A percentile compares a stretch with the other conserved stretches of the same genome.
phyloP scores from a whole-genome alignment of 192 early-diverging fungal species.

The Mortierella claussenii region DNA sequence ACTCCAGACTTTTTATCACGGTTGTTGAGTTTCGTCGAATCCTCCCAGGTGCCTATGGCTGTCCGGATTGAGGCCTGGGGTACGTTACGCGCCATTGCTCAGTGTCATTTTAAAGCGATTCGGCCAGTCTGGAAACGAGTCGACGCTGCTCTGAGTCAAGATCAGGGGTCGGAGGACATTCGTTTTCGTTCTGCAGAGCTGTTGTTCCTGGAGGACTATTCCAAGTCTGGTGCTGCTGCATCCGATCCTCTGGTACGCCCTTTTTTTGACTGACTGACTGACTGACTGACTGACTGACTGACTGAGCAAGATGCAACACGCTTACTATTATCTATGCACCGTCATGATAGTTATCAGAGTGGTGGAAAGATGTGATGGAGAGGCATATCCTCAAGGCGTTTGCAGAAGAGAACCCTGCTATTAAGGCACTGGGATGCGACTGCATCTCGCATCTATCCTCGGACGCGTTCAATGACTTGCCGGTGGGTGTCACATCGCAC shows the following conservation, averaged over 20 bases:
- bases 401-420: conserved; percentile 32
- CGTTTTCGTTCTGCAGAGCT: conserved; percentile 53
- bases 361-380: conserved; percentile 58
- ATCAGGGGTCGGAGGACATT: conserved; percentile 34
- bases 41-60: background rate
- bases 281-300: too few relatives aligned
- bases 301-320: too few relatives aligned
- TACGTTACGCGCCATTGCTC: conserved; percentile 46
- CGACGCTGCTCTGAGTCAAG: conserved; percentile 20
- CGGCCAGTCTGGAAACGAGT: conserved; percentile 42
- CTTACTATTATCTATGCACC: background rate
- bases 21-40: conserved; percentile 30
- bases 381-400: conserved; percentile 57
- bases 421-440: conserved; percentile 61
- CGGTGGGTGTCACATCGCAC: too few relatives aligned
- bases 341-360: conserved; percentile 23
- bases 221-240: conserved; percentile 26
- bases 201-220: conserved; percentile 56
- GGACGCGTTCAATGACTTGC: conserved; percentile 51
- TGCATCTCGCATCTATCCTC: conserved; percentile 57
- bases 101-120: conserved; percentile 39
- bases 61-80: conserved; percentile 56
- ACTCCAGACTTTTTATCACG: conserved; percentile 13
- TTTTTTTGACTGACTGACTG: too few relatives aligned
- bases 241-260: conserved; percentile 16